Evolutionary conservation across 2,329 filamentous ascomycete species (phyloP).

Genomic region (Exophiala mesophila): DNA sequence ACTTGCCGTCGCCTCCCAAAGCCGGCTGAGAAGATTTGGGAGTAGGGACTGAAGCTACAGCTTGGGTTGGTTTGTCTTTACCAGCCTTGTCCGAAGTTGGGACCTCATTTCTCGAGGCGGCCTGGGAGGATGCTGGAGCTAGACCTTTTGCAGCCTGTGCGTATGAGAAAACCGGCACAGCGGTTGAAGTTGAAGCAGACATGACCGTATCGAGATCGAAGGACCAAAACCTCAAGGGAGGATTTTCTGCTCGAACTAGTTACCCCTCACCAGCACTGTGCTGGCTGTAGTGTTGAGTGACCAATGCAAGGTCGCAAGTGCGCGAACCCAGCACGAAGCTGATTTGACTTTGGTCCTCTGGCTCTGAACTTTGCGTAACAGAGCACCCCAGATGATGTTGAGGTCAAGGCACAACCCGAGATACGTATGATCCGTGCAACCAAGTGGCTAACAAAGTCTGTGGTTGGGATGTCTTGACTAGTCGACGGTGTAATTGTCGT

Average conservation of each 20-base stretch:
- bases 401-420: not conserved
- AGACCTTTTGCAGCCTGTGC: constrained; percentile 90
- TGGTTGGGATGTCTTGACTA: too few relatives aligned
- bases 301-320: constrained; percentile 11
- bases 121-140: constrained; percentile 39
- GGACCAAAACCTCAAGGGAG: too few relatives aligned
- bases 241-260: not conserved
- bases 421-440: too few relatives aligned
- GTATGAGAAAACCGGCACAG: constrained; percentile 73
- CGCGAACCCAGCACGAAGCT: not conserved
- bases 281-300: constrained; percentile 13
- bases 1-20: constrained; percentile 14
- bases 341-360: not conserved
- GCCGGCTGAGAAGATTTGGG: constrained; percentile 8
- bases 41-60: constrained; percentile 1
- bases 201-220: too few relatives aligned
- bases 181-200: constrained; percentile 36
- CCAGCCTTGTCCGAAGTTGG: constrained; percentile 17
- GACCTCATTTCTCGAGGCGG: constrained; percentile 16
- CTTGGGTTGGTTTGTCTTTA: constrained; percentile 11
- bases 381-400: not conserved
- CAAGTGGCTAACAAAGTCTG: too few relatives aligned
- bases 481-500: too few relatives aligned
- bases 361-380: not conserved
- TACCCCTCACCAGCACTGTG: constrained; percentile 22